Conservation (phyloP, 2,329 filamentous ascomycete genomes). For the Aureobasidium sp. region DNA sequence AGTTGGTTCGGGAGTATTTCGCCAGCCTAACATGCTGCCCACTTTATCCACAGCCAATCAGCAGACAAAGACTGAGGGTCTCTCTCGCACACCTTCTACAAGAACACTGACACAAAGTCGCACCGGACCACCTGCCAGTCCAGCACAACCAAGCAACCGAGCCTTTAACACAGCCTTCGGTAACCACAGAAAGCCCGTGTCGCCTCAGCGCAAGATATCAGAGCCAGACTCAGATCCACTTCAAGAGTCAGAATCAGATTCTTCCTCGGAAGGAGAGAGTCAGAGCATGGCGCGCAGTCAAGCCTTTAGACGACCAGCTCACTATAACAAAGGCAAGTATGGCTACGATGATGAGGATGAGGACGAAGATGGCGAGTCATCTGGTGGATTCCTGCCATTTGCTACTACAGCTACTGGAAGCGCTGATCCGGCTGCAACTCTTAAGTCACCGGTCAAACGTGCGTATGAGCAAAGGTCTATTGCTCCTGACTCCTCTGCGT, state of each 20-base stretch:
- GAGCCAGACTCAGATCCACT: constrained; percentile 25
- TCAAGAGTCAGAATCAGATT: constrained; percentile 26
- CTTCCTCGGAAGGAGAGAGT: constrained; percentile 29
- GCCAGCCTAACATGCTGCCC: constrained; percentile 13
- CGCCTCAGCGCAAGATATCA: constrained; percentile 19
- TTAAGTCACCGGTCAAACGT: constrained; percentile 15
- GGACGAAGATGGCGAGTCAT: constrained; percentile 48
- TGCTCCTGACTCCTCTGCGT: constrained; percentile 50
- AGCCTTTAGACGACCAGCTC: constrained; percentile 36
- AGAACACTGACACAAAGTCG: constrained; percentile 40
- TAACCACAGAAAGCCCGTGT: constrained; percentile 20
- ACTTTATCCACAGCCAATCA: neutral
- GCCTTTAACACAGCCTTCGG: constrained; percentile 24
- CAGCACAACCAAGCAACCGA: constrained; percentile 23
- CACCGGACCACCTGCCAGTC: constrained; percentile 16
- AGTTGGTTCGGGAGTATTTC: constrained; percentile 32
- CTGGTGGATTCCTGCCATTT: constrained; percentile 36
- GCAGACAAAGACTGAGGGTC: neutral
- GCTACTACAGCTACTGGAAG: constrained; percentile 25
- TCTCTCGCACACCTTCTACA: constrained; percentile 42
- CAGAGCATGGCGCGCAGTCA: constrained; percentile 37
- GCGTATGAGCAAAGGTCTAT: neutral
- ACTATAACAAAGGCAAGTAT: constrained; percentile 28
- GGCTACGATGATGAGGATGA: constrained; percentile 24
- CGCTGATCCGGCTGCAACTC: constrained; percentile 18